Percentiles rank a stretch among this genome's conserved stretches.
Conservation (phyloP, 2,329 filamentous ascomycete genomes). For the Magnaporthiopsis rhizophila region DNA sequence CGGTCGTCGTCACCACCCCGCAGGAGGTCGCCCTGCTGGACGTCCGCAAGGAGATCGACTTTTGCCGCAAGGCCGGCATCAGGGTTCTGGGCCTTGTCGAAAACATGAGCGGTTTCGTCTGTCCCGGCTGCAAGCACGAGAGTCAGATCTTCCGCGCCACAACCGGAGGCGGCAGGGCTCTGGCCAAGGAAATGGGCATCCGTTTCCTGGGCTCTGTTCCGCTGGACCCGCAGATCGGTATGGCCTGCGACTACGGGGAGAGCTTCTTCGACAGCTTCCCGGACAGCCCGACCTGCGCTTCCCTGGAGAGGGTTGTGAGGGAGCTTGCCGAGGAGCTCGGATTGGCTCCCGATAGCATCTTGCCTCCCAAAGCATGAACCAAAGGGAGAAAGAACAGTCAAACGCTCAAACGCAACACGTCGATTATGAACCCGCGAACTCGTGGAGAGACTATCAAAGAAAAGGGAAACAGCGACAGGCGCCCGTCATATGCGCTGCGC, state of each 20-base stretch:
- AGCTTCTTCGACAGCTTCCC: slow-evolving; percentile 93
- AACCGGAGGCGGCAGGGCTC: slow-evolving; percentile 72
- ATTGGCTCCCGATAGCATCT: slow-evolving; percentile 46
- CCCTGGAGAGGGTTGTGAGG: slow-evolving; percentile 73
- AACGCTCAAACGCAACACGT: background rate
- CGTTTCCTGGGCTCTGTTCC: slow-evolving; percentile 87
- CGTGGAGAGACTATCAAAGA: background rate
- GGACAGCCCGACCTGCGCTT: slow-evolving; percentile 81
- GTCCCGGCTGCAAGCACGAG: slow-evolving; percentile 77
- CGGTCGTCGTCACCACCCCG: slow-evolving; percentile 87
- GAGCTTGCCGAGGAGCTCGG: slow-evolving; percentile 60
- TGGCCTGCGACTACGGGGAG: slow-evolving; percentile 96
- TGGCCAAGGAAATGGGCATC: slow-evolving; percentile 81
- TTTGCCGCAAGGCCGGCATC: slow-evolving; percentile 91
- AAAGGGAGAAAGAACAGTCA: slow-evolving; percentile 11
- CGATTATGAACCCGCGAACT: background rate
- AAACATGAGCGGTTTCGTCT: slow-evolving; percentile 98
- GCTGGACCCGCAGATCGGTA: slow-evolving; percentile 85
- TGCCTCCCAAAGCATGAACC: slow-evolving; percentile 32
- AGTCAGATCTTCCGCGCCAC: slow-evolving; percentile 85
- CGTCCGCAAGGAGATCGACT: slow-evolving; percentile 95
- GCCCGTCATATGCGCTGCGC: background rate
- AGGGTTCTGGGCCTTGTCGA: slow-evolving; percentile 82
- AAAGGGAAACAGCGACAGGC: background rate
- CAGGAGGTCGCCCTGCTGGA: slow-evolving; percentile 91